Evolutionary conservation across 768 basidiomycete genomes (phyloP).

Genomic region (Chalciporus sphaerocephalus): DNA sequence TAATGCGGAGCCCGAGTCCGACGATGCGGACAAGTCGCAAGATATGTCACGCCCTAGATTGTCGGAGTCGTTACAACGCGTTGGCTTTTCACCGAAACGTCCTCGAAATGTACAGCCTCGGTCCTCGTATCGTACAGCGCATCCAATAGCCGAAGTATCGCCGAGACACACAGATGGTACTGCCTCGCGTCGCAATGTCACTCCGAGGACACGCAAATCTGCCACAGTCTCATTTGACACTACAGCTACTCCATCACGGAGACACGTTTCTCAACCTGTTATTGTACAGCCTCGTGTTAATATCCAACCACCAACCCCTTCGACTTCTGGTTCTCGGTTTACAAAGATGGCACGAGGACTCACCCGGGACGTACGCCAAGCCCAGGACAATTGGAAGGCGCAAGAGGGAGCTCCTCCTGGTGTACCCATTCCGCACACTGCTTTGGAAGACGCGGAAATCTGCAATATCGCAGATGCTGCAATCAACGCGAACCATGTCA

Average conservation of each 20-base stretch:
- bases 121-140: conserved; percentile 19
- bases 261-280: conserved; percentile 19
- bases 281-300: conserved; percentile 45
- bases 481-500: conserved; percentile 6
- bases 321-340: conserved; percentile 51
- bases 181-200: conserved; percentile 23
- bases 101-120: conserved; percentile 47
- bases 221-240: conserved; percentile 28
- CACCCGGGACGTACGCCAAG: conserved; percentile 49
- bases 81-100: conserved; percentile 71
- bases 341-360: conserved; percentile 56
- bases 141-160: conserved; percentile 10
- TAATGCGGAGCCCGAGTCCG: conserved; percentile 45
- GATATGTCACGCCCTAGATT: conserved; percentile 56
- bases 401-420: conserved; percentile 6
- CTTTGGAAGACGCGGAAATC: conserved; percentile 27
- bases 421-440: conserved; percentile 1
- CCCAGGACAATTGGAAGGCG: conserved; percentile 25
- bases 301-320: conserved; percentile 60
- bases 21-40: conserved; percentile 42
- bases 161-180: conserved; percentile 15
- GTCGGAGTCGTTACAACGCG: conserved; percentile 64
- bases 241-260: conserved; percentile 24
- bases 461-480: conserved; percentile 16
- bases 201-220: conserved; percentile 32